Evolutionary conservation across 257 asterid species (phyloP).

Genomic region (Phtheirospermum japonicum): DNA sequence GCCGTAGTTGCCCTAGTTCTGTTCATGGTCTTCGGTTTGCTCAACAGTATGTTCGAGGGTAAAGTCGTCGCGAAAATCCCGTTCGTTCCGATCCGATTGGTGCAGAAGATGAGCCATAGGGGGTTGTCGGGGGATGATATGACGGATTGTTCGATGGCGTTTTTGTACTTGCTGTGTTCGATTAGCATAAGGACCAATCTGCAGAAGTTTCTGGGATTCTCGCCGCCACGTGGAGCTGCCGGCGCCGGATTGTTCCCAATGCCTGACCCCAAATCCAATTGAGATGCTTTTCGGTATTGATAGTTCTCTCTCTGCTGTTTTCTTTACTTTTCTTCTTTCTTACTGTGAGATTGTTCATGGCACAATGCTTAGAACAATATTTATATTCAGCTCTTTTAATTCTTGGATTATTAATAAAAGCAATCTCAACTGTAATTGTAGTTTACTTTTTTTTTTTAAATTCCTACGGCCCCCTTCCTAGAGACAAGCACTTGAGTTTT

Average conservation of each 20-base stretch:
- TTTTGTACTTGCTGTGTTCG: constrained; percentile 81
- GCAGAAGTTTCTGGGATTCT: constrained; percentile 90
- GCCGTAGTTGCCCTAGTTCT: constrained; percentile 86
- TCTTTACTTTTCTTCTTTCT: neutral
- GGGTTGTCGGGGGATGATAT: constrained; percentile 84
- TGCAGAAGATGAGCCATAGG: constrained; percentile 98
- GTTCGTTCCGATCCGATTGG: constrained; percentile 65
- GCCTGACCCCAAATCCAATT: constrained; percentile 76
- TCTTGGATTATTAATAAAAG: constrained; percentile 7
- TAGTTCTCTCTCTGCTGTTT: neutral
- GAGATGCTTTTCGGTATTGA: constrained; percentile 28
- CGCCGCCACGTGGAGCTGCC: constrained; percentile 98
- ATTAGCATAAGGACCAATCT: constrained; percentile 88
- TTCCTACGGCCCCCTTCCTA: neutral
- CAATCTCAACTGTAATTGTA: neutral
- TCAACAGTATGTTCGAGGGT: constrained; percentile 84
- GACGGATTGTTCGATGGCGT: constrained; percentile 99
- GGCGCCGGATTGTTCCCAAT: constrained; percentile 83
- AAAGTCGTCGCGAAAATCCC: constrained; percentile 85
- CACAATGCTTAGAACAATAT: constrained; percentile 21
- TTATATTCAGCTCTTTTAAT: constrained; percentile 8
- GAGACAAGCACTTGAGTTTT: neutral
- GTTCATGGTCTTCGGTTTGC: constrained; percentile 82
- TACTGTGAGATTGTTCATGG: neutral
- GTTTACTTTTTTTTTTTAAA: neutral